Evolutionary conservation across 805 yeast genomes (phyloP), one percentile per base, ranked within the genome.

Genomic region (Teunomyces lycoperdinae): DNA sequence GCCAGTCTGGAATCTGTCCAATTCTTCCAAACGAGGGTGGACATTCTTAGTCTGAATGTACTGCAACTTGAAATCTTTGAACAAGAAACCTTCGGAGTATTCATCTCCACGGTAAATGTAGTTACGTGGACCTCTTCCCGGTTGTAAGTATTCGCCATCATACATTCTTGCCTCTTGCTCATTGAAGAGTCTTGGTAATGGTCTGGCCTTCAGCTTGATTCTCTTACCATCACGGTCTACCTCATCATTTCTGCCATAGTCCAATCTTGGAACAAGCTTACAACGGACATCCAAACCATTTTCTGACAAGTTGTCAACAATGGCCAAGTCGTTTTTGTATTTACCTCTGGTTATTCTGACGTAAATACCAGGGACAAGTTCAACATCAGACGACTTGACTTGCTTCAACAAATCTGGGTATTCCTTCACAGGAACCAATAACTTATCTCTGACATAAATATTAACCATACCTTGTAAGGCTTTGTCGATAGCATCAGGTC

Each of bases 231-330:
- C 71, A 32, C 59, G 57, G 52, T 82, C 88, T 50, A 78, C 51
- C 27, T 71, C 79, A 52, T 71, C 76, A 40, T 77, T 73, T 55
- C 84, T 81, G 49, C 96, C 96, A 66, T 94, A 92, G 64, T 92
- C 97, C 50, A 94, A 70, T 60, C 99, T 82, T 32, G 99, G 99
- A 30, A 94, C 95, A 54, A 94, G 74, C 62, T 89, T 89, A 57
- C 96, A 82, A 58, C 95, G 80, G n/a, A 89, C 98, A 64, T 92
- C 98, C 57, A 94, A 78, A 45, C 97, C 98, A 62, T 89, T 92
- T 61, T 94, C 98, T 50, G 95, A 87, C 53, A 94, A 78, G 62
- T 91, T 90, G 58, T 90, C 96, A 44, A 94, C 96, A 42, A 89
- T 80, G 17, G 97, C 99, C 54, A 94, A 75, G 66, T 94, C 99